Conservation (phyloP, 768 basidiomycete species). For the Auriscalpium vulgare region DNA sequence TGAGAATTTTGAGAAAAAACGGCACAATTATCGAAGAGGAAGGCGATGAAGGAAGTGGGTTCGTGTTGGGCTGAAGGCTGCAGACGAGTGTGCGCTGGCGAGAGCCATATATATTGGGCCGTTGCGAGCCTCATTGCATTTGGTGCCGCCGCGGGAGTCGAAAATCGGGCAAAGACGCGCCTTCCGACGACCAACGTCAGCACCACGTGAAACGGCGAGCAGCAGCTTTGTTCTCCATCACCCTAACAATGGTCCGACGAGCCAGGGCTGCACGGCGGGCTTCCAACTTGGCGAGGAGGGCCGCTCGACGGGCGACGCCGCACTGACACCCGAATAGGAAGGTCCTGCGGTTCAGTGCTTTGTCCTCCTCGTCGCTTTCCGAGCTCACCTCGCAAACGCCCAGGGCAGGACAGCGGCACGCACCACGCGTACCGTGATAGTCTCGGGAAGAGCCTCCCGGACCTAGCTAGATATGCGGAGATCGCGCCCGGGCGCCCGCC, state of each 20-base stretch:
- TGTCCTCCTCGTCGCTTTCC: conserved; percentile 11
- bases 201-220: not conserved
- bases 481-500: not conserved
- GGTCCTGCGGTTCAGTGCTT: conserved; percentile 8
- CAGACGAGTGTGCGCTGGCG: too few relatives aligned
- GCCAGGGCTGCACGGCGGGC: not conserved
- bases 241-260: not conserved
- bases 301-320: not conserved
- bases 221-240: not conserved
- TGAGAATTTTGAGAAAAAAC: too few relatives aligned
- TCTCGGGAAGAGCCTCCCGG: not conserved
- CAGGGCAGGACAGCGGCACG: not conserved
- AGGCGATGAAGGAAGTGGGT: too few relatives aligned
- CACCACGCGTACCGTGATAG: not conserved
- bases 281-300: not conserved
- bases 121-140: not conserved
- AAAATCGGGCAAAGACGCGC: not conserved
- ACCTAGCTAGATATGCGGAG: not conserved
- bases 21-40: too few relatives aligned
- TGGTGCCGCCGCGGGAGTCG: not conserved
- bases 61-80: too few relatives aligned
- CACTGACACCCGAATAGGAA: not conserved
- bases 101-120: too few relatives aligned
- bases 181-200: not conserved
- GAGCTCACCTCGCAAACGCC: not conserved